Evolutionary conservation across 805 yeast genomes (phyloP).

Genomic region (Zygosaccharomyces lentus): DNA sequence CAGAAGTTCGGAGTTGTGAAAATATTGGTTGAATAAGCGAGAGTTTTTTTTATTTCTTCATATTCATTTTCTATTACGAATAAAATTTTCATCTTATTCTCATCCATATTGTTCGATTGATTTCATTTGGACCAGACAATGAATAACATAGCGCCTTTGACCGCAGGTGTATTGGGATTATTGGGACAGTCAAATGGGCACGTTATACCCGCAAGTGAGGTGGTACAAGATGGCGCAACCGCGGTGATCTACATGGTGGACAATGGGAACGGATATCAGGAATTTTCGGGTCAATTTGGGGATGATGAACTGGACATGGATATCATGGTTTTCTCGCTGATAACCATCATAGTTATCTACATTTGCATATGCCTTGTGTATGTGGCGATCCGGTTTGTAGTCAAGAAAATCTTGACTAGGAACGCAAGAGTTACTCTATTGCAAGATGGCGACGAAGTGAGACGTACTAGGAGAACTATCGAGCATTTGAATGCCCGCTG

Average conservation of each 20-base stretch:
- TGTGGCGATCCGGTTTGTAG: constrained; percentile 14
- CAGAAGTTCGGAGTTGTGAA: not conserved
- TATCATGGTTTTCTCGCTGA: constrained; percentile 22
- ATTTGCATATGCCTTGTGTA: constrained; percentile 17
- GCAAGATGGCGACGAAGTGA: constrained; percentile 14
- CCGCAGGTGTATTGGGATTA: not conserved
- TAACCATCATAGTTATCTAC: constrained; percentile 23
- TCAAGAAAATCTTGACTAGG: constrained; percentile 13
- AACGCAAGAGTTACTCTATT: constrained; percentile 16
- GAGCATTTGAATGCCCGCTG: constrained; percentile 23
- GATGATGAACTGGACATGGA: constrained; percentile 26
- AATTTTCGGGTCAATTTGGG: constrained; percentile 10
- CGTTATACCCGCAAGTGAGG: constrained; percentile 11
- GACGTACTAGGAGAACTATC: constrained; percentile 14
- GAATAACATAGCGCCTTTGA: constrained; percentile 4
- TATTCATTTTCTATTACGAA: not conserved
- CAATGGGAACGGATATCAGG: constrained; percentile 3
- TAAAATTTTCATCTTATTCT: not conserved
- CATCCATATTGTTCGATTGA: not conserved
- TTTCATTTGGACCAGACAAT: constrained; percentile 5
- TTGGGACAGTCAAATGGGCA: constrained; percentile 5
- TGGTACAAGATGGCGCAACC: constrained; percentile 6
- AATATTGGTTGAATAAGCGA: not conserved
- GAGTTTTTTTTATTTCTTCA: not conserved
- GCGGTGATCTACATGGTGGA: constrained; percentile 6